These are phyloP conservation scores for Lentinula raphanica DNA, from an alignment of 768 basidiomycete genomes.

Conservation along the genomic window DNA sequence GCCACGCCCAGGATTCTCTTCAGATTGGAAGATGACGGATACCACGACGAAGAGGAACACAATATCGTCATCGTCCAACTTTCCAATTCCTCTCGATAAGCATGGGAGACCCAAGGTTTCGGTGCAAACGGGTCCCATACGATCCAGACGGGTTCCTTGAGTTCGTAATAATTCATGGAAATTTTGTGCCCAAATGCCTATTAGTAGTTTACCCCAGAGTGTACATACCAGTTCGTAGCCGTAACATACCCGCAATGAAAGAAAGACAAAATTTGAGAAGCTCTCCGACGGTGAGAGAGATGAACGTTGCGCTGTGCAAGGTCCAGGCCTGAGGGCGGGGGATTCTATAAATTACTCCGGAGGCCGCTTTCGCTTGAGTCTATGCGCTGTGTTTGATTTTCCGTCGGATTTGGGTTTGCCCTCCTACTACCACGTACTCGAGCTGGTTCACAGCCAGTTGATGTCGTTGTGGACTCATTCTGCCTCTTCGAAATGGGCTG, in stretches of 20 bases:
- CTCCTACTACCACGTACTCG: not conserved
- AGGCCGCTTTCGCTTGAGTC: not conserved
- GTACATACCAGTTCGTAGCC: not conserved
- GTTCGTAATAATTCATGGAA: not conserved
- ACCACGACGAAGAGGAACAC: not conserved
- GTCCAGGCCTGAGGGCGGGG: not conserved
- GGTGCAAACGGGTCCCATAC: conserved; percentile 4
- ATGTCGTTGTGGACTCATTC: conserved; percentile 4
- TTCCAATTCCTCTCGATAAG: conserved; percentile 6
- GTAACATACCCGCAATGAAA: not conserved
- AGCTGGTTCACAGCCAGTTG: not conserved
- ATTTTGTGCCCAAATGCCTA: not conserved
- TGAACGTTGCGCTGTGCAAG: not conserved
- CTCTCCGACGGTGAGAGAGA: too few species aligned
- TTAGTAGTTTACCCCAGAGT: not conserved
- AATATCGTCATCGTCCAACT: not conserved
- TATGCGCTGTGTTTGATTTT: not conserved
- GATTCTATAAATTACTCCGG: not conserved
- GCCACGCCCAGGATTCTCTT: conserved; percentile 3
- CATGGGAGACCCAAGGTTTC: not conserved
- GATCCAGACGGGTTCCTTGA: not conserved
- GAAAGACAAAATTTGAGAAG: too few species aligned
- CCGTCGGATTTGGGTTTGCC: not conserved
- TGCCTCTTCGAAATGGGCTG: conserved; percentile 9
- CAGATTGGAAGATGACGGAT: conserved; percentile 4